Conservation (phyloP, 208 protist species). For the Wallacemonas sp. region DNA sequence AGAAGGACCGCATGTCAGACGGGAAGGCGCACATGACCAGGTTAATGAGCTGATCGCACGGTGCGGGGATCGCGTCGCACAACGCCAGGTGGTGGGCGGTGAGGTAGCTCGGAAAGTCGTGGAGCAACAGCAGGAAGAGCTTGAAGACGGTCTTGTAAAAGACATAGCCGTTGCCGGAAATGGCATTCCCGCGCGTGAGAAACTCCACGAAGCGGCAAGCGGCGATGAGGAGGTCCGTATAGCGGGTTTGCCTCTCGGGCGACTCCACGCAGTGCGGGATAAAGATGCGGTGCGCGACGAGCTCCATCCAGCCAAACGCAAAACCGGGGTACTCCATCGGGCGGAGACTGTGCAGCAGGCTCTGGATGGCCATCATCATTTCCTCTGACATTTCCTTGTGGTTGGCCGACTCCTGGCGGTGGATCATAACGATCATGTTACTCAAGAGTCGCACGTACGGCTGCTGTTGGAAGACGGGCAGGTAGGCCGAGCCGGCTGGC, state of each 20-base stretch:
- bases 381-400: constrained; percentile 50
- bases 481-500: constrained; percentile 53
- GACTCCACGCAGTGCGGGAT: constrained; percentile 95
- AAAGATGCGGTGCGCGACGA: constrained; percentile 96
- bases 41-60: constrained; percentile 98
- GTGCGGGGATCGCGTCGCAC: constrained; percentile 93
- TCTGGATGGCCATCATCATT: constrained; percentile 88
- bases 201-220: constrained; percentile 79
- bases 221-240: constrained; percentile 66
- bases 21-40: constrained; percentile 98
- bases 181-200: constrained; percentile 50
- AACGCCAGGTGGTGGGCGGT: constrained; percentile 97
- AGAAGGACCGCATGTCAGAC: constrained; percentile 94
- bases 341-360: constrained; percentile 83
- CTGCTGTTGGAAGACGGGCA: constrained; percentile 96
- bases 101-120: constrained; percentile 99
- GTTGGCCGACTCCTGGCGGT: constrained; percentile 44
- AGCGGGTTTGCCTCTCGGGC: constrained; percentile 45
- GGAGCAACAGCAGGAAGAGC: constrained; percentile 96
- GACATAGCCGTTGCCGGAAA: constrained; percentile 70
- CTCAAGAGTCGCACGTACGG: constrained; percentile 96
- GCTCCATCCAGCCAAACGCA: constrained; percentile 98
- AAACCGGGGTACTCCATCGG: constrained; percentile 96
- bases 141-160: constrained; percentile 92
- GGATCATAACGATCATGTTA: constrained; percentile 90